Conservation (phyloP, 305 asterid genomes). For the Solanum hybrid region DNA sequence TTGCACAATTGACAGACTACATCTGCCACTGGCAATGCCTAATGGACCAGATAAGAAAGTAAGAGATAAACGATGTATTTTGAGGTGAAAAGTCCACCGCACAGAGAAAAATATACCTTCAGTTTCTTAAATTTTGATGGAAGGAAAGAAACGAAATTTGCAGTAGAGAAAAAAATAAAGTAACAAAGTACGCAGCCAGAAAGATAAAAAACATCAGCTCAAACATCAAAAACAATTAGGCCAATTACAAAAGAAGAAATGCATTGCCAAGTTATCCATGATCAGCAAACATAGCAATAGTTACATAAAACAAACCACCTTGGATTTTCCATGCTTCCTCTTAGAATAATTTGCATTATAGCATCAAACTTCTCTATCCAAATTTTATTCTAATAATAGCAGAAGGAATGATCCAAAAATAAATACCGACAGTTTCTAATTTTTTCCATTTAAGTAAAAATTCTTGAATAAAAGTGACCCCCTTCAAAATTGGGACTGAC, state of each 20-base stretch:
- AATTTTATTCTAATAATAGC: not conserved
- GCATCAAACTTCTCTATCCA: not conserved
- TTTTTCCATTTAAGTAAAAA: not conserved
- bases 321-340: not conserved
- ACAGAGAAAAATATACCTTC: not conserved
- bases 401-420: not conserved
- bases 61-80: not conserved
- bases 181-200: not conserved
- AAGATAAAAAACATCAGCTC: not conserved
- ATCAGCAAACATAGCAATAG: not conserved
- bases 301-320: not conserved
- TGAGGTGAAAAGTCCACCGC: not conserved
- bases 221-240: not conserved
- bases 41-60: not conserved
- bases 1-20: not conserved
- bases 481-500: not conserved
- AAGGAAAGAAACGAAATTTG: not conserved
- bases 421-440: not conserved
- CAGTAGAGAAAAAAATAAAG: not conserved
- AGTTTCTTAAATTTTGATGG: not conserved
- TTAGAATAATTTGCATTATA: not conserved
- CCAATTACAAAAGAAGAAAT: not conserved
- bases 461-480: not conserved
- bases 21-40: not conserved
- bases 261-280: not conserved